Conservation (phyloP, 116 monocot species). For the Dioscorea cayenensis region DNA sequence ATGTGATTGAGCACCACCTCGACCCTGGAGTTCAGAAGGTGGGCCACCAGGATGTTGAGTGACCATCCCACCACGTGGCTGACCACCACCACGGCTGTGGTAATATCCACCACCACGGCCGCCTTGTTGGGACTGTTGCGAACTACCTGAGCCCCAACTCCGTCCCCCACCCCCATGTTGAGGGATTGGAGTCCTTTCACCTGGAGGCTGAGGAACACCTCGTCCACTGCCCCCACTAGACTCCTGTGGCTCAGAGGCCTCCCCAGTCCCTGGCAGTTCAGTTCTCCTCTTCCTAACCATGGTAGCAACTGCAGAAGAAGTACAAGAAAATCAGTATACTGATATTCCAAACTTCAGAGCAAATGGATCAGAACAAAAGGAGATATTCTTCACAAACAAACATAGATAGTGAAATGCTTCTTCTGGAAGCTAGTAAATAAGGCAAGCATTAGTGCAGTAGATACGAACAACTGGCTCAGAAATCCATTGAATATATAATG, state of each 20-base stretch:
- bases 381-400: no score
- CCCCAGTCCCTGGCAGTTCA: constrained; percentile 32
- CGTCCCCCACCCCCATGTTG: constrained; percentile 19
- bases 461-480: no score
- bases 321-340: neutral
- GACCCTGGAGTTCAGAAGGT: constrained; percentile 12
- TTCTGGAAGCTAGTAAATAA: no score
- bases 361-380: no score
- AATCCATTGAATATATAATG: no score
- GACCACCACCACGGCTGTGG: constrained; percentile 41
- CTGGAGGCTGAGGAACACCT: constrained; percentile 18
- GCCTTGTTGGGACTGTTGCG: constrained; percentile 25
- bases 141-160: constrained; percentile 27
- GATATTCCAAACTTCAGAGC: no score
- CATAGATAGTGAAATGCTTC: no score
- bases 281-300: constrained; percentile 84
- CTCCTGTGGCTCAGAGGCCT: constrained; percentile 36
- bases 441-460: no score
- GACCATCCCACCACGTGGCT: constrained; percentile 22
- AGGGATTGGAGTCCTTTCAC: constrained; percentile 19
- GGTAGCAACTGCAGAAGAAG: constrained; percentile 10
- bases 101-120: constrained; percentile 35
- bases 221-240: constrained; percentile 22
- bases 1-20: constrained; percentile 14
- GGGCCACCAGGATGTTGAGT: constrained; percentile 13